phyloP scores from a whole-genome alignment of 2,329 filamentous ascomycete genomes.

The Cadophora sp. region DNA sequence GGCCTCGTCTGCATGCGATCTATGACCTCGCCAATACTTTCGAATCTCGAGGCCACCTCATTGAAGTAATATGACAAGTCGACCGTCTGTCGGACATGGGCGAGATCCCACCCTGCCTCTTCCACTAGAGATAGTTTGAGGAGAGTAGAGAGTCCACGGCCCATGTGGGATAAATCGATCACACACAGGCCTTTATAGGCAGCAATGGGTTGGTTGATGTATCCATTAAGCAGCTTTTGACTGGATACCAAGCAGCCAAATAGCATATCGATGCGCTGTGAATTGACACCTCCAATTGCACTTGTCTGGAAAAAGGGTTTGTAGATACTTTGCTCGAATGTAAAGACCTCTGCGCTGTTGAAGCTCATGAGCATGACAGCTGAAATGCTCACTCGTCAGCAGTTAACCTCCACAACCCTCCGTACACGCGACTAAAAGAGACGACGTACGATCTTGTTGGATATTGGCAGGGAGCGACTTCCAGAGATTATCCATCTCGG shows the following conservation, averaged over 20 bases:
- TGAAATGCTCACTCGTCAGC: slow-evolving; percentile 12
- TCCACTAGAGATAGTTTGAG: slow-evolving; percentile 48
- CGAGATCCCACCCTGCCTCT: slow-evolving; percentile 50
- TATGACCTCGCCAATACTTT: slow-evolving; percentile 26
- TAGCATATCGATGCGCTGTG: slow-evolving; percentile 36
- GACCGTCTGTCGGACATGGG: slow-evolving; percentile 46
- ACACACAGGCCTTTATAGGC: slow-evolving; percentile 22
- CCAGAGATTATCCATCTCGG: slow-evolving; percentile 31
- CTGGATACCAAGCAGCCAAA: slow-evolving; percentile 31
- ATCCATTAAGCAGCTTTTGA: slow-evolving; percentile 27
- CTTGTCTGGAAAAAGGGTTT: slow-evolving; percentile 21
- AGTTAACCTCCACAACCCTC: background rate
- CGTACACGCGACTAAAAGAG: background rate
- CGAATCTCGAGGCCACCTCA: slow-evolving; percentile 27
- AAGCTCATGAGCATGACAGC: slow-evolving; percentile 29
- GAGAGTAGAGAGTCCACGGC: slow-evolving; percentile 46
- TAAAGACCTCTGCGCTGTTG: slow-evolving; percentile 29
- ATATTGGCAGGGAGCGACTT: slow-evolving; percentile 27
- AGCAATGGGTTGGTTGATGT: slow-evolving; percentile 21
- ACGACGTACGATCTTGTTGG: slow-evolving; percentile 35
- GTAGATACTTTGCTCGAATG: slow-evolving; percentile 32
- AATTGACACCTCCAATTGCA: background rate
- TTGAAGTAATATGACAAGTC: slow-evolving; percentile 41
- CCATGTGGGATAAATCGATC: slow-evolving; percentile 44
- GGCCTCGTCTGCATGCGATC: slow-evolving; percentile 27